Evolutionary conservation across 2,329 filamentous ascomycete species (phyloP).

Genomic region (Sporothrix variecibatus): DNA sequence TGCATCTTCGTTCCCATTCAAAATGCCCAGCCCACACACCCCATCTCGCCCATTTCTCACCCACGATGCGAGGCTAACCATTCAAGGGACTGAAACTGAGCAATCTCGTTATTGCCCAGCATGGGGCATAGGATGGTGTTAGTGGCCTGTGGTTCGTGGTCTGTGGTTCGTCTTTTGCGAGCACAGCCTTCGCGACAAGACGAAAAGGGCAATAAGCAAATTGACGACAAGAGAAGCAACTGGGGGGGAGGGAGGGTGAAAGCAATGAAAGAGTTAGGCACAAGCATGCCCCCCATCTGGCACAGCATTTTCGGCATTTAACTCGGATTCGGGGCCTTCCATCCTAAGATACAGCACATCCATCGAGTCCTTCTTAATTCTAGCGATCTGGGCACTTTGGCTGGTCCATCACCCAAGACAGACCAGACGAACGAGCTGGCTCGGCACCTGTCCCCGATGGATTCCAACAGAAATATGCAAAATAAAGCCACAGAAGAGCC

Average conservation of each 20-base stretch:
- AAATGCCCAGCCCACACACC: neutral
- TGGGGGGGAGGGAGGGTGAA: neutral
- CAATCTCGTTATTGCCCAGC: neutral
- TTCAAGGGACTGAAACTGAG: neutral
- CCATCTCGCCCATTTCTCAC: neutral
- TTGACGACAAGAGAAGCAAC: neutral
- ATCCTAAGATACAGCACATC: neutral
- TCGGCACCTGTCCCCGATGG: neutral
- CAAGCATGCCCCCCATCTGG: neutral
- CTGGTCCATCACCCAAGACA: neutral
- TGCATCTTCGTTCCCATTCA: neutral
- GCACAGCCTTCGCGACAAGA: neutral
- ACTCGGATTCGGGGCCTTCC: neutral
- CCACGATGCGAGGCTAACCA: neutral
- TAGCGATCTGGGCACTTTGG: neutral
- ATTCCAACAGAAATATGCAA: neutral
- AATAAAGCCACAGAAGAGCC: neutral
- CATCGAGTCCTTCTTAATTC: neutral
- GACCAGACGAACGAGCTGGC: neutral
- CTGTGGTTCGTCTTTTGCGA: neutral
- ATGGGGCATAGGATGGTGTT: neutral
- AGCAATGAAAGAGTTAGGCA: neutral
- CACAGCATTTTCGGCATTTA: neutral
- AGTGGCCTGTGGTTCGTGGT: neutral
- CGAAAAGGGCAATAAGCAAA: neutral